Conservation (phyloP, 2,329 filamentous ascomycete species). For the Cercospora sp. region DNA sequence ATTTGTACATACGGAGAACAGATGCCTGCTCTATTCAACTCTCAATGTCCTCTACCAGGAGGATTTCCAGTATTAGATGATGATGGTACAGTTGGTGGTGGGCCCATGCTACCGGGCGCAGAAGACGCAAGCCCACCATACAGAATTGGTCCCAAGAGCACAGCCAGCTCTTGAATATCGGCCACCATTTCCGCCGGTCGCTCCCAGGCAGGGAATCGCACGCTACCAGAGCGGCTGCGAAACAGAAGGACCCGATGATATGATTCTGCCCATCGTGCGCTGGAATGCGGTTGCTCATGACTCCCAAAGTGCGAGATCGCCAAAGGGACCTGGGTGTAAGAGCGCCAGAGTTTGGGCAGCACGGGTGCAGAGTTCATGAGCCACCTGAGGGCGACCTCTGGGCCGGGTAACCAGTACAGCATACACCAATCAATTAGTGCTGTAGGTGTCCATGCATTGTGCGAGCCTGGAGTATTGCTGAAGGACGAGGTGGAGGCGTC, state of each 20-base stretch:
- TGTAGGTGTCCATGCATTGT: conserved; percentile 39
- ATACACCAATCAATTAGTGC: conserved; percentile 63
- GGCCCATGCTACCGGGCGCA: background rate
- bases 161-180: conserved; percentile 45
- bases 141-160: conserved; percentile 11
- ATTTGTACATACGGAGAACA: background rate
- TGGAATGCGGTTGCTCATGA: conserved; percentile 13
- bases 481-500: conserved; percentile 1
- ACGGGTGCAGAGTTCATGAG: conserved; percentile 39
- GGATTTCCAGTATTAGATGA: background rate
- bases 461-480: background rate
- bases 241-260: conserved; percentile 43
- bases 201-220: conserved; percentile 44
- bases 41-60: background rate
- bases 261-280: conserved; percentile 43
- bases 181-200: conserved; percentile 42
- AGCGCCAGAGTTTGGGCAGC: conserved; percentile 31
- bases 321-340: conserved; percentile 39
- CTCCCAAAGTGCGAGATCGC: conserved; percentile 45
- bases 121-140: conserved; percentile 6
- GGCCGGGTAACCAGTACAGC: conserved; percentile 66
- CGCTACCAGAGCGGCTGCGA: conserved; percentile 36
- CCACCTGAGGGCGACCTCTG: conserved; percentile 61
- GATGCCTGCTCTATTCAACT: background rate
- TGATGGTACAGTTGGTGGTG: conserved; percentile 1